Evolutionary conservation across 495 filamentous ascomycete genomes (phyloP), one percentile per base, ranked within the genome.

Genomic region (Penicillium canescens): DNA sequence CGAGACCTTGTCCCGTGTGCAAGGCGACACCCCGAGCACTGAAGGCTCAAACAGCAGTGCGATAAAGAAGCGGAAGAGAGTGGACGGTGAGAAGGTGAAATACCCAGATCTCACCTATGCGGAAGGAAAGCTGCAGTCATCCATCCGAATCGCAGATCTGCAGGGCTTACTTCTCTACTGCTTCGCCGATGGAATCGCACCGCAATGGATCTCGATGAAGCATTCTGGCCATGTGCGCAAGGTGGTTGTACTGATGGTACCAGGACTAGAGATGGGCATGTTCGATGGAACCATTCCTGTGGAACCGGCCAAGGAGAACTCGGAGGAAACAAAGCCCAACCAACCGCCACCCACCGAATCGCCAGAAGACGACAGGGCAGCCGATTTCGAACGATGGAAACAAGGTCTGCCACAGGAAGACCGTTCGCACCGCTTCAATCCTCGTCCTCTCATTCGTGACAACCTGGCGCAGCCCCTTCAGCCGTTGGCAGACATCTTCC

Each of bases 201-300:
- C 95, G 4, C 88, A 94, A 70, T 98, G 92, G 88, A 83, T 96
- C 14, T 83, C 89, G 18, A 79, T 96, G 42, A 81, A 83, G 59
- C 82, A 96, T 63, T 87, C 90, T 46, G 78, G 79, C 1, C 76
- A 86, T 58, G 86, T 98, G 46, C 78, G 84, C 34, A 95, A 92
- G 68, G 86, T 91, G 18, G 94, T 96, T 13, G 82, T 92, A n/a
- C 71, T 98, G 52, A 93, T 98, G 88, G 88, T 96, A 6, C 95
- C 94, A 1, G 94, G 93, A 10, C 69, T 98, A 12, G 92, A 96
- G 67, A 82, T 87, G 58, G 88, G 84, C 28, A 93, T 96, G 90
- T 95, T 97, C 70, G 83, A 91, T 72, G 81, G 82, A 20, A 78
- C 73, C 11, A 79, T 90, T 5, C 70, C 82, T 33, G 71, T 86